A percentile compares a stretch with the other conserved stretches of the same genome.
These are phyloP conservation scores for Termitomyces bulborhizus DNA, from an alignment of 768 basidiomycete species.

Conservation along the genomic window DNA sequence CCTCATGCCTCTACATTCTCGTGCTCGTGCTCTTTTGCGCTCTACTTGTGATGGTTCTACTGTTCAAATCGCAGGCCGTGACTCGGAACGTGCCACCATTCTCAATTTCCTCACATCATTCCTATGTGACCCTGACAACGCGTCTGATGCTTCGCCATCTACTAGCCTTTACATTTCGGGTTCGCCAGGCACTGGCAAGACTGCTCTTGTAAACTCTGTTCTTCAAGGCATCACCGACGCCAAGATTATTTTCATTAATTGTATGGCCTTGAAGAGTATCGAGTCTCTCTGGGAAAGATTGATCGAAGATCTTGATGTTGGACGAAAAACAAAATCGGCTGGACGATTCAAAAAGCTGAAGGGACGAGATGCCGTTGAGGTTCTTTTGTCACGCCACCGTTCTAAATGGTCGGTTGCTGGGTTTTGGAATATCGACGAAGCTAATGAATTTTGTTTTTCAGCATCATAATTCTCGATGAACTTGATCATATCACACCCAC, in stretches of 20 bases:
- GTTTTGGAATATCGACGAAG: background rate
- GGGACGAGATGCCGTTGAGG: slow-evolving; percentile 42
- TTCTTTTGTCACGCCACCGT: slow-evolving; percentile 32
- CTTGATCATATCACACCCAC: slow-evolving; percentile 75
- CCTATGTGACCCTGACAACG: slow-evolving; percentile 24
- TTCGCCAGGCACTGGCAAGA: slow-evolving; percentile 90
- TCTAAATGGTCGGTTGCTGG: slow-evolving; percentile 45
- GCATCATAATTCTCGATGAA: slow-evolving; percentile 80
- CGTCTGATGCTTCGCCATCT: slow-evolving; percentile 14
- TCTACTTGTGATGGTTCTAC: slow-evolving; percentile 55
- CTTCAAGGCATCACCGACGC: slow-evolving; percentile 40
- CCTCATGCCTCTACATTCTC: slow-evolving; percentile 45
- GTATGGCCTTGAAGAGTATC: slow-evolving; percentile 67
- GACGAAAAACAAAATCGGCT: slow-evolving; percentile 27
- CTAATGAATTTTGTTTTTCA: slow-evolving; percentile 22
- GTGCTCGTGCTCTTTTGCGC: slow-evolving; percentile 65
- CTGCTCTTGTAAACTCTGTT: slow-evolving; percentile 71
- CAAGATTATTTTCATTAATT: slow-evolving; percentile 61
- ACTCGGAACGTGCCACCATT: slow-evolving; percentile 53
- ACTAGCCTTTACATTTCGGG: slow-evolving; percentile 85
- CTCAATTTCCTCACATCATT: slow-evolving; percentile 55
- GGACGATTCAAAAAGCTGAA: slow-evolving; percentile 35
- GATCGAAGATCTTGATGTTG: slow-evolving; percentile 43
- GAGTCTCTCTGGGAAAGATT: slow-evolving; percentile 70
- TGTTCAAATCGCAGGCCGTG: slow-evolving; percentile 60